A percentile compares a stretch with the other conserved stretches of the same genome.
Conservation (phyloP, 129 eudicot species). For the Silybum marianum region DNA sequence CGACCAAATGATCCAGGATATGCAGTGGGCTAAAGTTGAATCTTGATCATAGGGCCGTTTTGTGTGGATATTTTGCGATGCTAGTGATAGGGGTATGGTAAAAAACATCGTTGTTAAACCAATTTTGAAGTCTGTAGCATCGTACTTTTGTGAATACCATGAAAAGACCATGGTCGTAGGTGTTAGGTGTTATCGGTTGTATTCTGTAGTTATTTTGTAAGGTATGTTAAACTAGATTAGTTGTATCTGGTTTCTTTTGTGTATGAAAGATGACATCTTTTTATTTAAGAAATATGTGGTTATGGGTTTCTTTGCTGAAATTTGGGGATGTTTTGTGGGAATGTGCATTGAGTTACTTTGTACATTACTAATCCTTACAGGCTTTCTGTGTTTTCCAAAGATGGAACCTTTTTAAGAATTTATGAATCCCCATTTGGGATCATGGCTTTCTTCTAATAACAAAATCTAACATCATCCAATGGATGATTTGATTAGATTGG, state of each 20-base stretch:
- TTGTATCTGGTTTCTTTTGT: constrained; percentile 1
- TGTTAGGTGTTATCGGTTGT: constrained; percentile 15
- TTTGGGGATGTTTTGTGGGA: background rate
- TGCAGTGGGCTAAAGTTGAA: constrained; percentile 37
- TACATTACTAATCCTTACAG: background rate
- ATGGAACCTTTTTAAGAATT: background rate
- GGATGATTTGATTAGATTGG: too few relatives aligned
- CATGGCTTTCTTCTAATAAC: background rate
- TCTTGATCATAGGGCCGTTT: constrained; percentile 3
- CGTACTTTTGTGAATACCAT: background rate
- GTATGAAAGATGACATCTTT: constrained; percentile 12
- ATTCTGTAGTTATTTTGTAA: background rate
- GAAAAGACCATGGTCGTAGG: background rate
- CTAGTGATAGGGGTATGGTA: background rate
- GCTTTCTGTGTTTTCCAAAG: background rate
- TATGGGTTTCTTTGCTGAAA: constrained; percentile 19
- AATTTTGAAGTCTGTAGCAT: constrained; percentile 20
- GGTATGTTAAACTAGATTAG: background rate
- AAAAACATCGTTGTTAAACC: background rate
- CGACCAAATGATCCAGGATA: constrained; percentile 36
- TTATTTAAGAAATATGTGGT: background rate
- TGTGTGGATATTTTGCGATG: background rate
- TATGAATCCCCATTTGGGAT: background rate
- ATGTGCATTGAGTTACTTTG: background rate
- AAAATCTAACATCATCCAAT: too few relatives aligned